Base-by-base conservation (phyloP, 2,329 filamentous ascomycete genomes). In the Cladosporium sp. region DNA sequence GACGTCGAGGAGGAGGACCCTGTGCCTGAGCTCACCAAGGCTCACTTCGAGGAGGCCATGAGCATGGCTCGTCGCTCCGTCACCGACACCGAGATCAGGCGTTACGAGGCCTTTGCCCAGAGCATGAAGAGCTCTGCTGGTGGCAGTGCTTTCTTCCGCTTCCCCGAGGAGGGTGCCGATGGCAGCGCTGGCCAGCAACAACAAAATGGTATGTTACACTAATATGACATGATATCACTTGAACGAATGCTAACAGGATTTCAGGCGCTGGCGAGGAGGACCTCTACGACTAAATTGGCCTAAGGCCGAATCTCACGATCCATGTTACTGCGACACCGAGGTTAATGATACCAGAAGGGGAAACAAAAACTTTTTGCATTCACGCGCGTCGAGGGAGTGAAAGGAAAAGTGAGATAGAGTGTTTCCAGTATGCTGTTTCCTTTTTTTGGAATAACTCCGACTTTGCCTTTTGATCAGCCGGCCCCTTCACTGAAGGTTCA, bases 31-130 rank as follows among this genome's bases (percentile, higher is more conserved):
- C 88, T 99, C 66, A 98, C 95, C 74, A 95, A 92, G 82, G 91
- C 90, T 66, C 95, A 99, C 82, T 99, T 99, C 78, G 94, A 98
- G 84, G 95, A 99, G 85, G 95, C 95, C 53, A 99, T 99, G 95
- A 89, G 91, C 80, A 89, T 90, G 80, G 95, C 95, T 69, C 91
- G 95, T 80, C 89, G 91, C 78, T 98, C 95, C 31, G 95, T 99
- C 72, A 93, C 88, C 65, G 95, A 99, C 72, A 94, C 98, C 26
- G 95, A 99, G 85, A 96, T 99, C 75, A 91, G 95, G 76, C 90
- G 94, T 68, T 99, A 99, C 82, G 95, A 99, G 85, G 94, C 95
- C 5, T 99, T 99, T 75, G 91, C 94, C 49, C 94, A 98, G 83
- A 94, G 94, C 79, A 96, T 99, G 93, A 99, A 99, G 91, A 97